These are phyloP conservation scores for Boletus coccyginus DNA, from an alignment of 768 basidiomycete species.

Conservation along the genomic window DNA sequence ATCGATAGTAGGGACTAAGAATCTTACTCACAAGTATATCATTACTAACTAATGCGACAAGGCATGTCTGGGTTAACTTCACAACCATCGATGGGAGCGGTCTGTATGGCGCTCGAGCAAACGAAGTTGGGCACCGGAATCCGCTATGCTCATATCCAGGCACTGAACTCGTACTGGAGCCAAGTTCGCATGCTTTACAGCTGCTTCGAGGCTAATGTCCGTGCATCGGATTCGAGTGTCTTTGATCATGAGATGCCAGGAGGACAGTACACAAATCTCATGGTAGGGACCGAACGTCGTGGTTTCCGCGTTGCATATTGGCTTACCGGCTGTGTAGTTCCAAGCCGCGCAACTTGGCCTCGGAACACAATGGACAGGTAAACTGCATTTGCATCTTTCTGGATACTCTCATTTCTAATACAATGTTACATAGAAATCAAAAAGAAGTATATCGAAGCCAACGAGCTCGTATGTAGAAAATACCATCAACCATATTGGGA, in stretches of 20 bases:
- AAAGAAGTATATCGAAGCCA: constrained; percentile 98
- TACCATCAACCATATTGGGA: neutral
- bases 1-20: constrained; percentile 91
- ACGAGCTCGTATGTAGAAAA: constrained; percentile 72
- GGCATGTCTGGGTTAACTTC: constrained; percentile 99
- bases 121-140: constrained; percentile 93
- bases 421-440: constrained; percentile 69
- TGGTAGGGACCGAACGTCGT: constrained; percentile 51
- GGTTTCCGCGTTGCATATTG: constrained; percentile 14
- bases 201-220: constrained; percentile 98
- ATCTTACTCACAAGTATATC: neutral
- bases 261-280: constrained; percentile 91
- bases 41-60: constrained; percentile 32
- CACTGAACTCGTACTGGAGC: constrained; percentile 97
- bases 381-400: constrained; percentile 14
- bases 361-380: constrained; percentile 93
- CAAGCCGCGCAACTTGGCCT: constrained; percentile 97
- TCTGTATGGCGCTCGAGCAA: constrained; percentile 94
- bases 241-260: constrained; percentile 99
- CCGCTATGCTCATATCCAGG: constrained; percentile 94
- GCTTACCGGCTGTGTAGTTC: constrained; percentile 58
- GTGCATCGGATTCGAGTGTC: constrained; percentile 95
- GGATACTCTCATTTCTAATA: constrained; percentile 9
- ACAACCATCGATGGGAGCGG: constrained; percentile 98
- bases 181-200: constrained; percentile 93